Conservation (phyloP, 2,329 filamentous ascomycete species). For the Xylaria sp. region DNA sequence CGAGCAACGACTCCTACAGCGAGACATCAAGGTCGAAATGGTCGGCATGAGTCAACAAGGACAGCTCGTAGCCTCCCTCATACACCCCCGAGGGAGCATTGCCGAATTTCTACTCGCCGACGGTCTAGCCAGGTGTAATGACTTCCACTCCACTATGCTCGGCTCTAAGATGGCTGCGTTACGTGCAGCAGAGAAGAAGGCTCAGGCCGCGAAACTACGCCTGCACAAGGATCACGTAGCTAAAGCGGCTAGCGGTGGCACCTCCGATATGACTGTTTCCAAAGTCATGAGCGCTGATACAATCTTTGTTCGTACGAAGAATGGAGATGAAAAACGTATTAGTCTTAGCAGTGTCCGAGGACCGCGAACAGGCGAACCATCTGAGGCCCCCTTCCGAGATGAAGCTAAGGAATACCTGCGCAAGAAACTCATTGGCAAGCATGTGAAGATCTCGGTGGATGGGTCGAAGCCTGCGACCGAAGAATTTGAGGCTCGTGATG, state of each 20-base stretch:
- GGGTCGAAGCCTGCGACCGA: slow-evolving; percentile 90
- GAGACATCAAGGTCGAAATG: slow-evolving; percentile 82
- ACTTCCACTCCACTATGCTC: slow-evolving; percentile 93
- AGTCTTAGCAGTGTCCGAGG: slow-evolving; percentile 93
- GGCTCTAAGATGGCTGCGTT: slow-evolving; percentile 88
- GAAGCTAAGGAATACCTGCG: slow-evolving; percentile 97
- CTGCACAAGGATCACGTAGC: slow-evolving; percentile 84
- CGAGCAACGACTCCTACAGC: slow-evolving; percentile 85
- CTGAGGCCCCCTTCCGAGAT: slow-evolving; percentile 87
- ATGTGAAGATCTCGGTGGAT: slow-evolving; percentile 88
- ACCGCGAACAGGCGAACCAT: slow-evolving; percentile 86
- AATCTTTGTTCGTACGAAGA: slow-evolving; percentile 84
- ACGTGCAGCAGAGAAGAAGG: slow-evolving; percentile 85
- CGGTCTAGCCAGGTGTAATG: slow-evolving; percentile 90
- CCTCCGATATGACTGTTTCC: slow-evolving; percentile 83
- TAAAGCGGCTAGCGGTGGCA: slow-evolving; percentile 70
- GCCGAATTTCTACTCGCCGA: slow-evolving; percentile 89
- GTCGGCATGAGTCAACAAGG: slow-evolving; percentile 90
- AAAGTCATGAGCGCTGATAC: slow-evolving; percentile 91
- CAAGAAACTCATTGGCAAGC: slow-evolving; percentile 95
- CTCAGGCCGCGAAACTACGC: slow-evolving; percentile 79
- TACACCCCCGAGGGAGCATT: slow-evolving; percentile 92
- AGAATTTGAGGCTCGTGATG: slow-evolving; percentile 93
- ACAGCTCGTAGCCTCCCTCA: slow-evolving; percentile 86
- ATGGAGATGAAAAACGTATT: slow-evolving; percentile 86